Evolutionary conservation across 1,284 basidiomycete species (phyloP).

Genomic region (Heterobasidion annosum): DNA sequence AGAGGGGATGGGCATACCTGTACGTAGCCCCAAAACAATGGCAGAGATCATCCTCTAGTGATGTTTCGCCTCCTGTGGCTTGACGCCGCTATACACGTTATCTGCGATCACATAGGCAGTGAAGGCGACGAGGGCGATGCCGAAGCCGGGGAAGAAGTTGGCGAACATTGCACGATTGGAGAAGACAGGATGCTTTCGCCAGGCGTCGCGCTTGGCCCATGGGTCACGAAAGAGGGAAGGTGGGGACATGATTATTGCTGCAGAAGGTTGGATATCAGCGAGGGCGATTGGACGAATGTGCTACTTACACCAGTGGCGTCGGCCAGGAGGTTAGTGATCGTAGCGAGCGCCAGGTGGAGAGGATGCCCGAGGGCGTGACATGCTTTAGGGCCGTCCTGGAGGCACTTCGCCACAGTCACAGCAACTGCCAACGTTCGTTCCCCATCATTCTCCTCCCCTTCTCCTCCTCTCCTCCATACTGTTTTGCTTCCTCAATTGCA

Average conservation of each 20-base stretch:
- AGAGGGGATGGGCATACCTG: background rate
- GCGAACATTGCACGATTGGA: slow-evolving; percentile 78
- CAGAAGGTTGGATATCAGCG: slow-evolving; percentile 3
- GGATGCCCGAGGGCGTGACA: slow-evolving; percentile 21
- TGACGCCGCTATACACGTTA: slow-evolving; percentile 41
- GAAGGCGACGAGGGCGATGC: slow-evolving; percentile 86
- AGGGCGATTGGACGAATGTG: background rate
- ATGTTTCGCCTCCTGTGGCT: slow-evolving; percentile 19
- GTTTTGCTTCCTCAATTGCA: slow-evolving; percentile 15
- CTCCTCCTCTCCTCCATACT: slow-evolving; percentile 11
- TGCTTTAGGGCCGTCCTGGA: slow-evolving; percentile 50
- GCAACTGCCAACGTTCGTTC: slow-evolving; percentile 9
- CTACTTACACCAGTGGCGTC: background rate
- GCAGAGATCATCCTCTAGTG: slow-evolving; percentile 5
- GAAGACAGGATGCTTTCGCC: slow-evolving; percentile 87
- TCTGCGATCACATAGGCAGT: slow-evolving; percentile 84
- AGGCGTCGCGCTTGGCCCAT: slow-evolving; percentile 91
- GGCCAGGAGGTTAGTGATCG: background rate
- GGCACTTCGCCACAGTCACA: slow-evolving; percentile 13
- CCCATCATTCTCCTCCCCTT: slow-evolving; percentile 13
- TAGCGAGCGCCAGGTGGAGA: too few species aligned
- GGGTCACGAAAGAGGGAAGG: slow-evolving; percentile 81
- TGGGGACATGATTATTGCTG: slow-evolving; percentile 3
- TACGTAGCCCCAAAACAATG: background rate
- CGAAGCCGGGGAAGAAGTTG: slow-evolving; percentile 88